Percentiles rank a stretch among this genome's conserved stretches.
phyloP scores from a whole-genome alignment of 352 stramenopile species.

The Discostella stelligera region DNA sequence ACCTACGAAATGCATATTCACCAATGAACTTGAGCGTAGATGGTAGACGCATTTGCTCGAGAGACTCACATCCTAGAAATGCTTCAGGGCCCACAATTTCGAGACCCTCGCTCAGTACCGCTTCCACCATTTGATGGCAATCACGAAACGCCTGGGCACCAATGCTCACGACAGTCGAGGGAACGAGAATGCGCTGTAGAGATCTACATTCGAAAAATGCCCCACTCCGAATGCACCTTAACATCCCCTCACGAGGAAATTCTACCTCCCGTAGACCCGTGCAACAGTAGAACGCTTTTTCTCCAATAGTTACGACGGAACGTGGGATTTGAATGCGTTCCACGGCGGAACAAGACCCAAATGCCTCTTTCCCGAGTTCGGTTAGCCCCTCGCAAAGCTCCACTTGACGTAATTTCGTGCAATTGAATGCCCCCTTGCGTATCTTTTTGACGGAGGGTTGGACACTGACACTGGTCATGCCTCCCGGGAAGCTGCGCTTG shows the following conservation, averaged over 20 bases:
- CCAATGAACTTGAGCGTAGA: neutral
- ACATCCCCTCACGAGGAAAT: neutral
- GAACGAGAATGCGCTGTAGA: neutral
- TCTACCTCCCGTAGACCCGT: neutral
- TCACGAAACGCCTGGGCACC: neutral
- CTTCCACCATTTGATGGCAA: neutral
- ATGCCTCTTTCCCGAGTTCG: constrained; percentile 12
- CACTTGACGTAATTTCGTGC: neutral
- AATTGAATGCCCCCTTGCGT: constrained; percentile 1
- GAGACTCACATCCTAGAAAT: neutral
- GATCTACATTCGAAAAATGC: neutral
- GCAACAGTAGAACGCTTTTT: neutral
- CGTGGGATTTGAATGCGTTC: constrained; percentile 10
- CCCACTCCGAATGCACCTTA: neutral
- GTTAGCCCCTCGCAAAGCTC: constrained; percentile 5
- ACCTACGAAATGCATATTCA: neutral
- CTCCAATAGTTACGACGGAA: constrained; percentile 9
- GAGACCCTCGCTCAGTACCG: neutral
- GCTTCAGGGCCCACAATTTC: neutral
- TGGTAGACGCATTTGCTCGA: constrained; percentile 6
- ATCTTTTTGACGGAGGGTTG: neutral
- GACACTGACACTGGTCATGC: neutral
- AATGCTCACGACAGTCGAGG: constrained; percentile 1
- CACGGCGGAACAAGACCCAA: neutral
- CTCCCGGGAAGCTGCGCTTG: neutral